Percentiles rank a stretch among this genome's conserved stretches.
phyloP scores from a whole-genome alignment of 2,329 filamentous ascomycete species.

The Cercospora brassicicola region DNA sequence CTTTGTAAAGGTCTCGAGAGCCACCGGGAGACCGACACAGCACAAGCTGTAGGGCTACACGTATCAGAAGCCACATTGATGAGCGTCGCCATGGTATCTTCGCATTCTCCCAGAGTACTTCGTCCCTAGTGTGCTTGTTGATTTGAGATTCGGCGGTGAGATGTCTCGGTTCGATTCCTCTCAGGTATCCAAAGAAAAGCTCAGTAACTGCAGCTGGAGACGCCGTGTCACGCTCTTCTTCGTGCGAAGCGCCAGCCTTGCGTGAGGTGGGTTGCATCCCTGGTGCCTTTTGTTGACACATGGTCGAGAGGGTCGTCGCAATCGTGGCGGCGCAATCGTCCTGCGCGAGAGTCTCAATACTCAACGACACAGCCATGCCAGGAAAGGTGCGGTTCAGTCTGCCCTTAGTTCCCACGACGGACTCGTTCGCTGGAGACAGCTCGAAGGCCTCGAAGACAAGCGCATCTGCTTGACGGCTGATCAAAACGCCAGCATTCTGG shows the following conservation, averaged over 20 bases:
- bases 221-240: slow-evolving; percentile 60
- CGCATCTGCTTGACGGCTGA: slow-evolving; percentile 29
- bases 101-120: slow-evolving; percentile 52
- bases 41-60: slow-evolving; percentile 58
- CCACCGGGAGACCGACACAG: slow-evolving; percentile 37
- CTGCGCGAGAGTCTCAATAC: slow-evolving; percentile 35
- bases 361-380: slow-evolving; percentile 49
- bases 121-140: slow-evolving; percentile 62
- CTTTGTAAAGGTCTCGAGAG: slow-evolving; percentile 11
- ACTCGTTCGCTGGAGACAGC: slow-evolving; percentile 54
- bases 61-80: slow-evolving; percentile 62
- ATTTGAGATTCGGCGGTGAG: slow-evolving; percentile 42
- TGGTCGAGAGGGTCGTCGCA: slow-evolving; percentile 23
- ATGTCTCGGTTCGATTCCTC: slow-evolving; percentile 47
- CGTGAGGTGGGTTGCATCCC: slow-evolving; percentile 26
- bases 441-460: slow-evolving; percentile 63
- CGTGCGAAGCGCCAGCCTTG: slow-evolving; percentile 54
- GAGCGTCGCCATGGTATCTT: slow-evolving; percentile 63
- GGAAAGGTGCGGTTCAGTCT: slow-evolving; percentile 63
- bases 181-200: slow-evolving; percentile 61
- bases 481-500: slow-evolving; percentile 32
- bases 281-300: slow-evolving; percentile 23
- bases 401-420: slow-evolving; percentile 53
- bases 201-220: slow-evolving; percentile 60
- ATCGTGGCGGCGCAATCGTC: slow-evolving; percentile 21